phyloP scores from a whole-genome alignment of 192 early-diverging fungal species.

The Phycomyces nitens region DNA sequence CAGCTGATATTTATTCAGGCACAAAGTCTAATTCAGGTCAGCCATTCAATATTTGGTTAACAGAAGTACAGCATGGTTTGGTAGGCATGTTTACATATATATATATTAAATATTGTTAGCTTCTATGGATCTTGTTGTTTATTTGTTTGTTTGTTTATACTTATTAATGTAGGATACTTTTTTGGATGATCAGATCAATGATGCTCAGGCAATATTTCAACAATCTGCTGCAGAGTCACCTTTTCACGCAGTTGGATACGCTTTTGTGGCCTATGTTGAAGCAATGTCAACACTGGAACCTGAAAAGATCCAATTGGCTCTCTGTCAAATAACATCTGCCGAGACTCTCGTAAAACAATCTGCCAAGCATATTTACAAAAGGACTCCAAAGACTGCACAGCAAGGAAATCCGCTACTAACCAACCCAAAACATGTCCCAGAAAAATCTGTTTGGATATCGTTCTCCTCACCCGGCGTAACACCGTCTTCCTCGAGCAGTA shows the following conservation, averaged over 20 bases:
- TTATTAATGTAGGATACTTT: conserved; percentile 28
- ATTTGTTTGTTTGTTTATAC: not conserved
- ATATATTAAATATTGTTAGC: not conserved
- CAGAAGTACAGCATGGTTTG: conserved; percentile 17
- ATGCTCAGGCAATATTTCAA: conserved; percentile 26
- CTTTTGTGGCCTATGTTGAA: conserved; percentile 36
- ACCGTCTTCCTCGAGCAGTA: not conserved
- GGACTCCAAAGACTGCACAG: not conserved
- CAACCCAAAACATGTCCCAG: not conserved
- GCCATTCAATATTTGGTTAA: conserved; percentile 1
- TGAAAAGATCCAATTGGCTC: conserved; percentile 25
- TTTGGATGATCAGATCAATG: conserved; percentile 36
- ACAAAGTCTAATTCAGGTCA: not conserved
- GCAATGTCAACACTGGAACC: conserved; percentile 37
- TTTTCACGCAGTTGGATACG: conserved; percentile 37
- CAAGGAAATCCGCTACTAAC: not conserved
- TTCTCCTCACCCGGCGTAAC: not conserved
- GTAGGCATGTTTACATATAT: conserved; percentile 4
- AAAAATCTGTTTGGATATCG: not conserved
- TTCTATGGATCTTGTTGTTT: too few species aligned
- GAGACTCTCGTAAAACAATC: conserved; percentile 23
- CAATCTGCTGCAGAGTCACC: conserved; percentile 30
- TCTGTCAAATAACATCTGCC: conserved; percentile 20
- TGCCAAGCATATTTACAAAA: not conserved
- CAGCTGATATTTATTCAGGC: conserved; percentile 9